Evolutionary conservation across 208 protist genomes (phyloP).

Genomic region (Trypanosoma lewisi): DNA sequence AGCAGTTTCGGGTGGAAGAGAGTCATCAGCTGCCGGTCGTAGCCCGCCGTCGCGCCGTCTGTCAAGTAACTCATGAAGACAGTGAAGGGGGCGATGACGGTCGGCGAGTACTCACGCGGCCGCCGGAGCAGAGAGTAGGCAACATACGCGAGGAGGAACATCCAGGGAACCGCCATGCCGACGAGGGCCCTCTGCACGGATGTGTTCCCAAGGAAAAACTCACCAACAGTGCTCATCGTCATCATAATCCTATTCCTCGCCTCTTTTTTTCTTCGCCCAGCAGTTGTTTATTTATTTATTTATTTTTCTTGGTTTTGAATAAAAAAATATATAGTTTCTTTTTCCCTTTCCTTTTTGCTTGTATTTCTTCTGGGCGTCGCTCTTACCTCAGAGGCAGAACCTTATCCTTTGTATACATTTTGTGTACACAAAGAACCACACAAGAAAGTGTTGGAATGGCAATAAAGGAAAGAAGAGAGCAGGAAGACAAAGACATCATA

Average conservation of each 20-base stretch:
- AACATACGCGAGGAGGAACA: slow-evolving; percentile 12
- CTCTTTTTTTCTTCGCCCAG: not conserved
- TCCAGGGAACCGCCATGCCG: slow-evolving; percentile 12
- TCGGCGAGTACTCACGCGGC: slow-evolving; percentile 28
- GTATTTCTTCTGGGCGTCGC: no score
- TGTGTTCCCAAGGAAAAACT: not conserved
- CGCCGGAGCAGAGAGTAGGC: slow-evolving; percentile 27
- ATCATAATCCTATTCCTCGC: not conserved
- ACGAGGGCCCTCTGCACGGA: not conserved
- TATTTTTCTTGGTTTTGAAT: no score
- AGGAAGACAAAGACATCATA: no score
- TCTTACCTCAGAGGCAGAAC: no score
- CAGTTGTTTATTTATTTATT: not conserved
- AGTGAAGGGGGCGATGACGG: slow-evolving; percentile 52
- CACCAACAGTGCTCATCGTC: not conserved
- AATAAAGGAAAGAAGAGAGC: no score
- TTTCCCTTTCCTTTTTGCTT: no score
- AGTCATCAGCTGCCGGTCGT: slow-evolving; percentile 65
- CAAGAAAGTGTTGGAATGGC: no score
- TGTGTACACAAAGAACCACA: no score
- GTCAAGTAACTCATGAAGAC: slow-evolving; percentile 73
- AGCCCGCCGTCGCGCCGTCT: slow-evolving; percentile 59
- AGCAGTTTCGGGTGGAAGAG: slow-evolving; percentile 76
- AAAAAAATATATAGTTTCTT: no score
- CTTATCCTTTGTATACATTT: no score